Evolutionary conservation across 805 yeast genomes (phyloP).

Genomic region (Candida sakaeoensis): DNA sequence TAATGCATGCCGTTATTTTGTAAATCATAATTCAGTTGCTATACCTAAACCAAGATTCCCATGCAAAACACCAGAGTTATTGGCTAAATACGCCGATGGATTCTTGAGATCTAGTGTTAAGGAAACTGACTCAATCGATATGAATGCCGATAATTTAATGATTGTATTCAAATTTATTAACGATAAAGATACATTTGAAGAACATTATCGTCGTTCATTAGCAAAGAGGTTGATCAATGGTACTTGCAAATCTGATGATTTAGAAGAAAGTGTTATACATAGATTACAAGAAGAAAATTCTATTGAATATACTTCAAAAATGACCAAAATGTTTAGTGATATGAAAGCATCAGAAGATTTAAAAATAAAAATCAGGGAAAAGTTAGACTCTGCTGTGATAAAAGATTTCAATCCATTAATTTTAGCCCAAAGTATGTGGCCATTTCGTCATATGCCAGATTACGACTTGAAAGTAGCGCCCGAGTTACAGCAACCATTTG

Average conservation of each 20-base stretch:
- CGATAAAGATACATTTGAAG: conserved; percentile 94
- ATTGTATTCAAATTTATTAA: conserved; percentile 80
- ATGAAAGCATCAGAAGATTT: conserved; percentile 80
- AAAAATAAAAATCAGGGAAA: conserved; percentile 44
- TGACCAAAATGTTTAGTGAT: conserved; percentile 94
- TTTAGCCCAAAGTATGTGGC: conserved; percentile 91
- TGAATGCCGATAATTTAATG: conserved; percentile 84
- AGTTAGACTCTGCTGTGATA: conserved; percentile 18
- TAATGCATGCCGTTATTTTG: conserved; percentile 79
- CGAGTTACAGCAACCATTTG: conserved; percentile 60
- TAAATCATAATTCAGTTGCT: conserved; percentile 81
- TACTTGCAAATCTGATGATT: conserved; percentile 78
- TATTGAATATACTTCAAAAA: conserved; percentile 86
- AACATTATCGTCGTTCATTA: conserved; percentile 81
- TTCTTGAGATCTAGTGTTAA: conserved; percentile 73
- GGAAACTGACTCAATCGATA: conserved; percentile 64
- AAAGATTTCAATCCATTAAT: conserved; percentile 65
- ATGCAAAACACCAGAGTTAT: conserved; percentile 87
- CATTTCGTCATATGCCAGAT: conserved; percentile 47
- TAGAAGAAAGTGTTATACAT: conserved; percentile 81
- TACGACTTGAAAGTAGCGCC: conserved; percentile 56
- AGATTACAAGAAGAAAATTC: conserved; percentile 86
- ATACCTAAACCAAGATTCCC: conserved; percentile 52
- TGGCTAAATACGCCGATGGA: conserved; percentile 86
- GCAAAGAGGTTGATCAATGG: conserved; percentile 88